Conservation (phyloP, 768 basidiomycete genomes). For the Flagelloscypha sp. region DNA sequence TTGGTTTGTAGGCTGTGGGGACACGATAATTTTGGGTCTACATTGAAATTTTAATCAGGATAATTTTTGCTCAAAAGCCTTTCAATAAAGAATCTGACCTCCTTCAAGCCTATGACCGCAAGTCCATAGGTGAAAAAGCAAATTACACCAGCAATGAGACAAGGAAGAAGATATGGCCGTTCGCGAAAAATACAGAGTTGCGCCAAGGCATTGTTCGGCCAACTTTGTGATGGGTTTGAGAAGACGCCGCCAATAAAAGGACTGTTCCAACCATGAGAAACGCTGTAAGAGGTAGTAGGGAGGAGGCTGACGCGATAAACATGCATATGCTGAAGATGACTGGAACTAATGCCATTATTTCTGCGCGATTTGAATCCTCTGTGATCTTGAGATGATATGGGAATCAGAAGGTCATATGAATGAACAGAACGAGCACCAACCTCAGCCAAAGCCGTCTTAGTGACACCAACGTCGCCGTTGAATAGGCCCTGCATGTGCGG, state of each 20-base stretch:
- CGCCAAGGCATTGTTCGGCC: constrained; percentile 10
- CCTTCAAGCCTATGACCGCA: constrained; percentile 12
- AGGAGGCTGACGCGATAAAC: constrained; percentile 8
- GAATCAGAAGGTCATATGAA: too few species aligned
- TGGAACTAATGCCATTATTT: constrained; percentile 21
- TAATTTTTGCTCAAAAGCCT: too few species aligned
- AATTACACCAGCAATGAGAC: constrained; percentile 6
- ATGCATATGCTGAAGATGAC: constrained; percentile 20
- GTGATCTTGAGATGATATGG: constrained; percentile 15
- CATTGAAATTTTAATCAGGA: too few species aligned
- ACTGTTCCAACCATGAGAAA: constrained; percentile 6
- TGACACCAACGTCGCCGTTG: constrained; percentile 25
- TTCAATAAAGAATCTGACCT: too few species aligned
- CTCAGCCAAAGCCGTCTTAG: constrained; percentile 40
- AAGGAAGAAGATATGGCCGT: constrained; percentile 16
- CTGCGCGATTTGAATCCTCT: constrained; percentile 25
- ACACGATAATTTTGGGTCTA: too few species aligned
- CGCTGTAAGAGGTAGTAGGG: constrained; percentile 1
- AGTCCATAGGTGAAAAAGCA: constrained; percentile 10
- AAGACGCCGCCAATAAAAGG: constrained; percentile 14
- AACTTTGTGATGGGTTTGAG: constrained; percentile 10
- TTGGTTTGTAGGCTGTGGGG: too few species aligned
- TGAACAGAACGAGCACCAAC: too few species aligned
- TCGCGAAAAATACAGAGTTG: constrained; percentile 6
- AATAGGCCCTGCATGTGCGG: constrained; percentile 24